Conservation (phyloP, 306 rosid species). For the Pachyrhizus erosus region DNA sequence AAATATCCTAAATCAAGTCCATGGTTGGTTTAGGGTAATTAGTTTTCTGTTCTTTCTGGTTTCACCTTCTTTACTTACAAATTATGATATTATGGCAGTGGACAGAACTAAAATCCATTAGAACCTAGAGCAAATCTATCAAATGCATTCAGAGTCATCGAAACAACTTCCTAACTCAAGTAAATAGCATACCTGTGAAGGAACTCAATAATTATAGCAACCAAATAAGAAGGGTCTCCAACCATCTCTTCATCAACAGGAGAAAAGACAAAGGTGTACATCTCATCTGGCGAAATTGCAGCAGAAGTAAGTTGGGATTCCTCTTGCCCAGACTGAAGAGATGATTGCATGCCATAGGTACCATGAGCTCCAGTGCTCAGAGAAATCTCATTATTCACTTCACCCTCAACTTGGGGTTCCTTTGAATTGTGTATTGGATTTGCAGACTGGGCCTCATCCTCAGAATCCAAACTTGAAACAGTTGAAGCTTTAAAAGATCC, state of each 20-base stretch:
- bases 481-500: constrained; percentile 48
- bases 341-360: constrained; percentile 54
- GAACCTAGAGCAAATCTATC: constrained; percentile 12
- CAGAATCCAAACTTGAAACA: constrained; percentile 66
- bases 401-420: constrained; percentile 50
- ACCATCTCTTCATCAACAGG: constrained; percentile 93
- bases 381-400: constrained; percentile 51
- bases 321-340: constrained; percentile 67
- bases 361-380: constrained; percentile 51
- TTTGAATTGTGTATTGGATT: constrained; percentile 45
- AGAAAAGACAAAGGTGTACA: constrained; percentile 83
- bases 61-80: constrained; percentile 15
- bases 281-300: constrained; percentile 92
- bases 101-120: constrained; percentile 33
- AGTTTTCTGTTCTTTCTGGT: background rate
- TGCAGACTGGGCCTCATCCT: constrained; percentile 57
- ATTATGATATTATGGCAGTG: background rate
- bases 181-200: constrained; percentile 70
- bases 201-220: constrained; percentile 81
- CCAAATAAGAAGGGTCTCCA: constrained; percentile 92
- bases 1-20: constrained; percentile 30
- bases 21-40: constrained; percentile 22
- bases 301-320: constrained; percentile 84
- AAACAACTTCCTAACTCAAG: constrained; percentile 22
- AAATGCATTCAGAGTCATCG: constrained; percentile 28